Evolutionary conservation across 768 basidiomycete species (phyloP).

Genomic region (Podaxis mareebaensis): DNA sequence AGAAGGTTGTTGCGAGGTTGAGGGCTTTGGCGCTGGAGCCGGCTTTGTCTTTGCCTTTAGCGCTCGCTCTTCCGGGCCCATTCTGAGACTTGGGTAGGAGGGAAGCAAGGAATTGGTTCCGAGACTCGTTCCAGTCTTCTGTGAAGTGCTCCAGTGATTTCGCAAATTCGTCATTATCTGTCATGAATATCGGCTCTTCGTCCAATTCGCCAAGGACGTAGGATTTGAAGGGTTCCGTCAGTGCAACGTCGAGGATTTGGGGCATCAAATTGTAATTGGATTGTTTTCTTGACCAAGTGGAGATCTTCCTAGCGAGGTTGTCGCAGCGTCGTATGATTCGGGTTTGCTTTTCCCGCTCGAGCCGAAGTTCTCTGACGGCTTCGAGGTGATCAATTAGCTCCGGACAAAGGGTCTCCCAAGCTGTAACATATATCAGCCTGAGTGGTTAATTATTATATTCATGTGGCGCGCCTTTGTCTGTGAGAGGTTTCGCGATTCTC

Average conservation of each 20-base stretch:
- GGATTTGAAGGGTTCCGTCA: constrained; percentile 7
- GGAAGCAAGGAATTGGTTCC: constrained; percentile 20
- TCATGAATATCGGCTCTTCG: constrained; percentile 5
- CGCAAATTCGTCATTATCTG: constrained; percentile 11
- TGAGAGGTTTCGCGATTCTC: constrained; percentile 21
- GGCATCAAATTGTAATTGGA: background rate
- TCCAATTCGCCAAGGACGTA: background rate
- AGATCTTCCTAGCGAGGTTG: background rate
- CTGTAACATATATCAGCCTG: constrained; percentile 13
- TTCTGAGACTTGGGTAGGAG: constrained; percentile 19
- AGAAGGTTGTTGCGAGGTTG: constrained; percentile 32
- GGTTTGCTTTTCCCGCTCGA: constrained; percentile 9
- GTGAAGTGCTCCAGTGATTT: constrained; percentile 10
- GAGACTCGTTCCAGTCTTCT: constrained; percentile 24
- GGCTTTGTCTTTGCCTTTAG: background rate
- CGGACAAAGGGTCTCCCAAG: constrained; percentile 26
- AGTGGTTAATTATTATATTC: background rate
- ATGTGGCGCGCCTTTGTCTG: constrained; percentile 23
- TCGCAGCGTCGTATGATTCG: background rate
- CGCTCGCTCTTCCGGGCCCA: background rate
- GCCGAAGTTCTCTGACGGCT: constrained; percentile 12
- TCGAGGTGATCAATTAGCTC: constrained; percentile 21
- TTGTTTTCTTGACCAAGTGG: background rate
- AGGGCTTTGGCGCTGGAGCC: constrained; percentile 14
- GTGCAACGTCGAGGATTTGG: constrained; percentile 1